Percentiles rank a stretch among this genome's conserved stretches.
These are phyloP conservation scores for Aspergillus incahuasiensis DNA, from an alignment of 495 filamentous ascomycete species.

Conservation along the genomic window DNA sequence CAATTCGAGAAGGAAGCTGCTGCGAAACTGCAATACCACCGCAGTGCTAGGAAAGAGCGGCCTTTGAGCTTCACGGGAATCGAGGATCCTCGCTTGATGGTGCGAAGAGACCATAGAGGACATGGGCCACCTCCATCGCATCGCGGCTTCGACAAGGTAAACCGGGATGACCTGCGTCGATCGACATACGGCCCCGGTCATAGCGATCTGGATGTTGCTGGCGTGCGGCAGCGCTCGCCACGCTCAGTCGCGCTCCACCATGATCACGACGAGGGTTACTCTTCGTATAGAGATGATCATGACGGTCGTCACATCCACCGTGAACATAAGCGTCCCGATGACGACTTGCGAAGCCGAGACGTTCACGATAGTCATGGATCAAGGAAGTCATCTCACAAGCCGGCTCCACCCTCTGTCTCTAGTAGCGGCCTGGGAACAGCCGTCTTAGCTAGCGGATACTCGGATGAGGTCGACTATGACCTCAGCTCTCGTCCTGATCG, in stretches of 20 bases:
- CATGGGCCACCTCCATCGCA: constrained; percentile 57
- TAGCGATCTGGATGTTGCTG: constrained; percentile 28
- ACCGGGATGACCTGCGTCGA: constrained; percentile 31
- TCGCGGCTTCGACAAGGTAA: constrained; percentile 58
- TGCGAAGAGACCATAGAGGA: constrained; percentile 40
- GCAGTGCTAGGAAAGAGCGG: constrained; percentile 51
- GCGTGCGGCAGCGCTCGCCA: constrained; percentile 27
- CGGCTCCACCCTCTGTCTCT: constrained; percentile 20
- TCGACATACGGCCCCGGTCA: constrained; percentile 25
- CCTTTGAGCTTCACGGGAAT: constrained; percentile 61
- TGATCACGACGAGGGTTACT: constrained; percentile 38
- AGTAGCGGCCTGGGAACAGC: constrained; percentile 38
- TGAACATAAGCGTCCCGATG: constrained; percentile 25
- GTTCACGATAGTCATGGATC: constrained; percentile 28
- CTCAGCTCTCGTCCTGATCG: constrained; percentile 16
- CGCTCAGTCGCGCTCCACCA: constrained; percentile 35
- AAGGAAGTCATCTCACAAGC: constrained; percentile 18
- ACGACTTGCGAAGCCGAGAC: constrained; percentile 19
- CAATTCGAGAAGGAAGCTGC: constrained; percentile 62
- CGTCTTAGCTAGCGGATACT: constrained; percentile 34
- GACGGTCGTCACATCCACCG: constrained; percentile 23
- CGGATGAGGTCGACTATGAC: constrained; percentile 35
- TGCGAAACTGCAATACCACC: constrained; percentile 41
- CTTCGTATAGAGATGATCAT: constrained; percentile 26
- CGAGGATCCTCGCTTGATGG: constrained; percentile 47